Conservation (phyloP, 768 basidiomycete genomes). For the Mycena galopus region DNA sequence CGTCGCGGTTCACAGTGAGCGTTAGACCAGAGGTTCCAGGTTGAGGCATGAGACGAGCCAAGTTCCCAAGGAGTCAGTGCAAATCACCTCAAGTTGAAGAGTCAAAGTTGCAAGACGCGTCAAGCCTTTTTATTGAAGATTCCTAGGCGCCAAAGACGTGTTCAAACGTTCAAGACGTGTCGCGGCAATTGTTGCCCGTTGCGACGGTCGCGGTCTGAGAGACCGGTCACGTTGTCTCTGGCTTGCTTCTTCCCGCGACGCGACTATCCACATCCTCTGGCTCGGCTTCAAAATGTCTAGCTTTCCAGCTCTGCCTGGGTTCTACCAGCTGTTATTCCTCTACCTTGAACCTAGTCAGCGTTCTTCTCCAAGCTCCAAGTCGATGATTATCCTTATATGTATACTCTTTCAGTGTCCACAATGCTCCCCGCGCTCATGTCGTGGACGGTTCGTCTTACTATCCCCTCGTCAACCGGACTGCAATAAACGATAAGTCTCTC, state of each 20-base stretch:
- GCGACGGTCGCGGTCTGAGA: background rate
- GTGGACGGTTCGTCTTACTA: slow-evolving; percentile 53
- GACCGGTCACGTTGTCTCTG: background rate
- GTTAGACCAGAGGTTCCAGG: slow-evolving; percentile 23
- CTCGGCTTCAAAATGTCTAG: background rate
- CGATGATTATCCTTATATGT: background rate
- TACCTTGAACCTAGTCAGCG: slow-evolving; percentile 73
- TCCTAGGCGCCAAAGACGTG: slow-evolving; percentile 16
- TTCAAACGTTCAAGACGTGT: slow-evolving; percentile 26
- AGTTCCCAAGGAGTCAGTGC: no score
- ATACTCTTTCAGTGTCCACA: slow-evolving; percentile 46
- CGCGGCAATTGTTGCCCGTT: background rate
- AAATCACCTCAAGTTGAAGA: background rate
- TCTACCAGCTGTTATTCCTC: slow-evolving; percentile 73
- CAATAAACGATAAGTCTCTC: background rate
- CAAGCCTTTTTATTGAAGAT: slow-evolving; percentile 21
- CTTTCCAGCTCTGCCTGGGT: slow-evolving; percentile 70
- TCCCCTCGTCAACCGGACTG: background rate
- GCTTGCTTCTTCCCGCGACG: background rate
- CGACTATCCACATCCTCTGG: background rate
- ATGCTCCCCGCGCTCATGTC: slow-evolving; percentile 53
- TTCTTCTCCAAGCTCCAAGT: no score
- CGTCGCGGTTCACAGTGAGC: slow-evolving; percentile 35
- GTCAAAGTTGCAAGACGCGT: background rate
- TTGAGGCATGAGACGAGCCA: background rate